Base-by-base conservation (phyloP, 1,139 yeast genomes). In the Pichia norvegensis region DNA sequence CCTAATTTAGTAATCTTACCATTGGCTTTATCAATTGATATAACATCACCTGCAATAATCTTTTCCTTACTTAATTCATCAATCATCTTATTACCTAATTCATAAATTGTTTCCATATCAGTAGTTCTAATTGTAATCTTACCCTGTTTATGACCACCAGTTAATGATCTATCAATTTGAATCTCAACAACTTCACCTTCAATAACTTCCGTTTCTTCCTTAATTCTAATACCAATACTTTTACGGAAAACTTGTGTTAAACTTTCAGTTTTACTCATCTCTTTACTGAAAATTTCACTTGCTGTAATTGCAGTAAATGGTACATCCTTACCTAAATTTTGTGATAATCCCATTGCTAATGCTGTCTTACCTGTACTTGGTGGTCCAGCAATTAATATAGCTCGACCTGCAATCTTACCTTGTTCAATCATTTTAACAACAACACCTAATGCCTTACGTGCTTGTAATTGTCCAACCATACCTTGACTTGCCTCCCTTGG, bases 361-460 rank as follows among this genome's bases (percentile, higher is more conserved):
- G 99, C 99, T 11, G 99, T 94, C 65, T 94, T 94, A 65, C 99
- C 99, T 2, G 98, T 94, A 1, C 95, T 85, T 31, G 98, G 98
- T 10, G 98, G 98, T 8, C 99, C 99, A 0, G 98, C 97, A 52
- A 94, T 76, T 55, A 94, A 70, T 29, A 90, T 94, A 1, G 97
- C 97, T 55, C 97, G 78, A 19, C 99, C 99, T 7, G 98, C 97
- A 62, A 94, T 92, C 55, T 85, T 79, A 33, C 97, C 96, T 40
- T 84, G 87, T 63, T 86, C 86, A 49, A 92, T 85, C 95, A 94
- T 86, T 68, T 85, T 88, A 58, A 88, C 72, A 44, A 92, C 83
- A 29, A 94, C 82, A 43, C 97, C 99, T 9, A 96, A 96, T 4
- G 98, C 98, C 62, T 81, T 83, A 65, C 99, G 80, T 8, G 98